phyloP scores from a whole-genome alignment of 1,284 basidiomycete species.

The Schizophyllum commune region DNA sequence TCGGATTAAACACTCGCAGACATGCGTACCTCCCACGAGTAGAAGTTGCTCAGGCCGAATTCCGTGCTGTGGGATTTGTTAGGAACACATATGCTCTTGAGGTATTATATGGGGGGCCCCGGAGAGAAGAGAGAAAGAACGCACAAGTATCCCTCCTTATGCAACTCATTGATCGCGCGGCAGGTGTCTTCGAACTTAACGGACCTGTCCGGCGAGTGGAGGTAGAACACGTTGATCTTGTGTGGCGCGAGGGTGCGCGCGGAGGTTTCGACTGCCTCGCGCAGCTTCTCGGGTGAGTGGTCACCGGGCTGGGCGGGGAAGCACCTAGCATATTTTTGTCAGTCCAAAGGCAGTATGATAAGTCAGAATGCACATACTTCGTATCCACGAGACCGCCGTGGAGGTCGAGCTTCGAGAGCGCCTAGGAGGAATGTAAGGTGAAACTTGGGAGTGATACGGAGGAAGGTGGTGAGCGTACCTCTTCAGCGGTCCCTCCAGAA shows the following conservation, averaged over 20 bases:
- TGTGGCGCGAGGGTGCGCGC: not conserved
- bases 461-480: no score
- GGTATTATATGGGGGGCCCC: conserved; percentile 30
- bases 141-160: conserved; percentile 34
- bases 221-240: conserved; percentile 1
- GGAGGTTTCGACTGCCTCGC: not conserved
- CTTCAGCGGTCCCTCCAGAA: conserved; percentile 42
- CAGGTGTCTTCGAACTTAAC: conserved; percentile 22
- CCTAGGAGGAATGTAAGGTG: not conserved
- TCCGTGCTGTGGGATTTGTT: conserved; percentile 21
- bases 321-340: no score
- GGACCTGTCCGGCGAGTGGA: conserved; percentile 8
- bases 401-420: conserved; percentile 5
- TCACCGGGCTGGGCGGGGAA: conserved; percentile 3
- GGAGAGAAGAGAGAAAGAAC: not conserved
- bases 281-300: conserved; percentile 1
- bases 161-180: conserved; percentile 29
- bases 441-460: no score
- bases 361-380: no score
- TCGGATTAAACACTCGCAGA: no score
- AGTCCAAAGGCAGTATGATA: no score
- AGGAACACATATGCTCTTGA: no score
- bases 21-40: conserved; percentile 11
- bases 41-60: conserved; percentile 15
- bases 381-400: conserved; percentile 6